These are phyloP conservation scores for Helicocarpus griseus DNA, from an alignment of 2,329 filamentous ascomycete genomes.

Conservation along the genomic window DNA sequence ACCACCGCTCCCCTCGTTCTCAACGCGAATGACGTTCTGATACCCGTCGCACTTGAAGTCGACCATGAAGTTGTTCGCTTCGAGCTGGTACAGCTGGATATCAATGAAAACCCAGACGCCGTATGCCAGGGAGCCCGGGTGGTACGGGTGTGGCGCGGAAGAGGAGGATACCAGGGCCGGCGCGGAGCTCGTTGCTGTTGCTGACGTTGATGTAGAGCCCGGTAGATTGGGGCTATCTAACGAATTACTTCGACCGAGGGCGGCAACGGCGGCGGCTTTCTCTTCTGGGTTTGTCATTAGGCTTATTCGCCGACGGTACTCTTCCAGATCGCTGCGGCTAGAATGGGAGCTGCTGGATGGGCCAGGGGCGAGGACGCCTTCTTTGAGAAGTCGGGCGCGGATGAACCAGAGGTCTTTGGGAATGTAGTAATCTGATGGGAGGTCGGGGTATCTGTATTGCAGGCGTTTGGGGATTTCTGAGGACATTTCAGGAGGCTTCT, in stretches of 20 bases:
- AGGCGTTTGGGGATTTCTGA: slow-evolving; percentile 29
- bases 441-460: slow-evolving; percentile 35
- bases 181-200: slow-evolving; percentile 20
- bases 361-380: slow-evolving; percentile 55
- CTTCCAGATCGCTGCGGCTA: slow-evolving; percentile 33
- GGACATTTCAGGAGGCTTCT: slow-evolving; percentile 25
- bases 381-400: slow-evolving; percentile 76
- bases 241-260: slow-evolving; percentile 11
- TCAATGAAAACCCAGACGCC: slow-evolving; percentile 90
- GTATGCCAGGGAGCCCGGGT: slow-evolving; percentile 43
- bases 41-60: slow-evolving; percentile 99
- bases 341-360: slow-evolving; percentile 28
- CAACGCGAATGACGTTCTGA: slow-evolving; percentile 63
- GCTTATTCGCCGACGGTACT: slow-evolving; percentile 30
- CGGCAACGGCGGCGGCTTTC: slow-evolving; percentile 18
- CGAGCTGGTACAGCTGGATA: slow-evolving; percentile 92
- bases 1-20: slow-evolving; percentile 19
- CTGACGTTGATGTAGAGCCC: slow-evolving; percentile 23
- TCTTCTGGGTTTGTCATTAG: slow-evolving; percentile 25
- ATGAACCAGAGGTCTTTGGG: slow-evolving; percentile 94
- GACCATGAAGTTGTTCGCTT: slow-evolving; percentile 84
- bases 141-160: slow-evolving; percentile 35
- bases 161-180: slow-evolving; percentile 26
- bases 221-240: slow-evolving; percentile 22
- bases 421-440: slow-evolving; percentile 60